Evolutionary conservation across 345 rosid genomes (phyloP), one percentile per base, ranked within the genome.

Genomic region (Populus tremula): DNA sequence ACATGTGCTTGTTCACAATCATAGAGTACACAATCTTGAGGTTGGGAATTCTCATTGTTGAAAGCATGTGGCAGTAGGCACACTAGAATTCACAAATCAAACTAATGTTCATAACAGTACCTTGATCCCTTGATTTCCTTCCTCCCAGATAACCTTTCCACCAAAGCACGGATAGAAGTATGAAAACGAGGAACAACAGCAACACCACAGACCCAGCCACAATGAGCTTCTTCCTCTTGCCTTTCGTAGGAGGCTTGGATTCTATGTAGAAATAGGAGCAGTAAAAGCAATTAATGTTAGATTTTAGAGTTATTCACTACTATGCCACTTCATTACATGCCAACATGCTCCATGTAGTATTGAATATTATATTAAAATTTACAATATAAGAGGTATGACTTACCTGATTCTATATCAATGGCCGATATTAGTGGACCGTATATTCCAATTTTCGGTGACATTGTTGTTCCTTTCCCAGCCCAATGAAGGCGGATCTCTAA

Each of bases 401-500:
- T 29, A 78, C 85, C 77, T 33, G 71, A 72, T 41, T 23, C 64
- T 20, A 78, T 70, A 74, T 76, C 78, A 29, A 82, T 75, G 41
- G 77, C 71, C 10, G 82, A 82, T 75, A 82, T 71, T 5, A 82
- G 21, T 59, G 74, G 82, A 8, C 85, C 82, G 45, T 78, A 82
- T 70, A 43, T 67, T 29, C 85, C 79, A 33, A 67, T 38, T 2
- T 9, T 0, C 21, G 79, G 82, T 27, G 79, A 71, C 16, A n/a
- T 33, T 25, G 77, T 78, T 29, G 82, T 82, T 38, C 85, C 85
- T 75, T 75, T 82, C 12, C 79, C 79, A 41, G 82, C 79, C 70
- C 70, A 80, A 67, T 76, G 72, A 31, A 71, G 67, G 6, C 80
- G 63, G 65, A 69, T 72, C 80, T 80, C 77, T 69, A 80, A 56